These are phyloP conservation scores for Podaxis pistillaris DNA, from an alignment of 768 basidiomycete species.

Conservation along the genomic window DNA sequence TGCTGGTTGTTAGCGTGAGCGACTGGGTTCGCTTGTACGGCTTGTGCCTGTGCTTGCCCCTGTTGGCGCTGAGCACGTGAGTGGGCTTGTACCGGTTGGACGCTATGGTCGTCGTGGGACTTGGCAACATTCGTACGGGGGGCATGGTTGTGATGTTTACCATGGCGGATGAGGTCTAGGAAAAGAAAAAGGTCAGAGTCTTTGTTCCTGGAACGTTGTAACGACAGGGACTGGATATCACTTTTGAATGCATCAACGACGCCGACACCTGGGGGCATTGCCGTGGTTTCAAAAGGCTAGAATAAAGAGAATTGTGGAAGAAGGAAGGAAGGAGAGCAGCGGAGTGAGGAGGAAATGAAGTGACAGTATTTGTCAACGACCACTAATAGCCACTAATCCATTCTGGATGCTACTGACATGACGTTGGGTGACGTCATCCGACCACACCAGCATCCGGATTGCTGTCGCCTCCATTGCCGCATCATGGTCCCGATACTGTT, in stretches of 20 bases:
- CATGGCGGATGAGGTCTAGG: constrained; percentile 79
- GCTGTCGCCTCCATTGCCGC: neutral
- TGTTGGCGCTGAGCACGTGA: constrained; percentile 30
- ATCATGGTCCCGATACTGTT: neutral
- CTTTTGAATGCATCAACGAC: constrained; percentile 91
- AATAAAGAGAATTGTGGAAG: neutral
- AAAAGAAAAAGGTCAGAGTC: constrained; percentile 20
- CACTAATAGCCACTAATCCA: constrained; percentile 8
- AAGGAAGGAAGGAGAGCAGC: neutral
- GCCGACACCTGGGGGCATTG: constrained; percentile 57
- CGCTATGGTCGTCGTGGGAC: constrained; percentile 19
- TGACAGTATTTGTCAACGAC: neutral
- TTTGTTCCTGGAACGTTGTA: constrained; percentile 5
- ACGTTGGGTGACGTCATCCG: constrained; percentile 11
- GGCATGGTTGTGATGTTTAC: constrained; percentile 59
- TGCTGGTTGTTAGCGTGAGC: constrained; percentile 22
- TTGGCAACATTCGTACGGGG: constrained; percentile 12
- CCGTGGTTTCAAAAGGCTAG: constrained; percentile 2
- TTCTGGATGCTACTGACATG: constrained; percentile 2
- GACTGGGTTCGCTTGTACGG: constrained; percentile 21
- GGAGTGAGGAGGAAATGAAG: neutral
- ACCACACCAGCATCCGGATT: neutral
- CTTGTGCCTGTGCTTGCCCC: constrained; percentile 28
- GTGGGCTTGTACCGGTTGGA: constrained; percentile 19
- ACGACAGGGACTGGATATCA: constrained; percentile 31